Conservation (phyloP, 495 filamentous ascomycete species). For the Penicillium lividum region DNA sequence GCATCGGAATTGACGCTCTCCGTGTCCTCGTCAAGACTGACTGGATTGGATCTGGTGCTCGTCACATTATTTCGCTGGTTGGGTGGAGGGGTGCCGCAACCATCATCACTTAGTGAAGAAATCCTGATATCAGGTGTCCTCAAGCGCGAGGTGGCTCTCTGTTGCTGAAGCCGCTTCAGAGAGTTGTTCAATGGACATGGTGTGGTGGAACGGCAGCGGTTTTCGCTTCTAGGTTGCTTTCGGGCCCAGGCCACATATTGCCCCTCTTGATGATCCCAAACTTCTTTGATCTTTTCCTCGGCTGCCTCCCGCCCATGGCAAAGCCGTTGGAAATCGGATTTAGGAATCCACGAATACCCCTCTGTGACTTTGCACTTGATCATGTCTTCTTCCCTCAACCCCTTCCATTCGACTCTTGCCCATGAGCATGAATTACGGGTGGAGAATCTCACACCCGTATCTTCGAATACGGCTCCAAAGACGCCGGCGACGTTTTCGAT, state of each 20-base stretch:
- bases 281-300: neutral
- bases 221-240: neutral
- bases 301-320: neutral
- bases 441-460: neutral
- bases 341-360: slow-evolving; percentile 1
- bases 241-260: neutral
- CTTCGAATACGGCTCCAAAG: neutral
- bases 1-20: neutral
- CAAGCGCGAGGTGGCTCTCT: neutral
- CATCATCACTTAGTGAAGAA: neutral
- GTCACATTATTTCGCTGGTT: neutral
- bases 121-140: neutral
- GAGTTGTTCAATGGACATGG: neutral
- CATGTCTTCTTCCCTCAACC: neutral
- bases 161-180: neutral
- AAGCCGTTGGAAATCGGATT: neutral
- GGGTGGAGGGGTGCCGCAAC: neutral
- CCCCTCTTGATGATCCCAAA: neutral
- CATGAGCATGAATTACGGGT: neutral
- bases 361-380: neutral
- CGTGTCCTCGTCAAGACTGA: neutral
- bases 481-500: neutral
- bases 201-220: neutral
- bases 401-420: neutral
- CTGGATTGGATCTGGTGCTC: neutral